Conservation (phyloP, 345 rosid species). For the Anastatica hierochuntica region DNA sequence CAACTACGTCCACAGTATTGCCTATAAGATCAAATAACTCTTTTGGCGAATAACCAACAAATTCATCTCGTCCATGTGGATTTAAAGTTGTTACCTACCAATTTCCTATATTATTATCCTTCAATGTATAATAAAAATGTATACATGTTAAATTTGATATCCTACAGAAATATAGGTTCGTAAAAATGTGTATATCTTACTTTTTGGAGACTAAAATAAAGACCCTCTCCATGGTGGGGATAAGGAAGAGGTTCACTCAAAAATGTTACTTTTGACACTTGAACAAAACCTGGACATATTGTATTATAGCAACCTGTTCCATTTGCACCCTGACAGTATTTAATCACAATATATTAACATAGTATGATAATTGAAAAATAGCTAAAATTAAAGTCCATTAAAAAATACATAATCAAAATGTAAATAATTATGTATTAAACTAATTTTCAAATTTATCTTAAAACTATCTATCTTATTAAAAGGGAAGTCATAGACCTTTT, state of each 20-base stretch:
- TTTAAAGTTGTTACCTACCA: not conserved
- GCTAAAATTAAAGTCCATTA: too few relatives aligned
- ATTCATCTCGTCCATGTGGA: not conserved
- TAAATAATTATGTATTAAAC: too few relatives aligned
- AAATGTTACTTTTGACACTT: not conserved
- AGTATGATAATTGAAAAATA: too few relatives aligned
- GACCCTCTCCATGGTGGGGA: not conserved
- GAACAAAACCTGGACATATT: constrained; percentile 4
- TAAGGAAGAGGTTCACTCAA: not conserved
- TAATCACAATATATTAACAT: not conserved
- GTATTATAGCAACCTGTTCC: constrained; percentile 10
- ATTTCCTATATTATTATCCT: not conserved
- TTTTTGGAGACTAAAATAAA: not conserved
- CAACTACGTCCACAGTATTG: not conserved
- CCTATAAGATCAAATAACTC: not conserved
- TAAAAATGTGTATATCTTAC: not conserved
- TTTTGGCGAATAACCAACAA: constrained; percentile 4
- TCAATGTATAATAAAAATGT: not conserved
- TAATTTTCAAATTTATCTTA: too few relatives aligned
- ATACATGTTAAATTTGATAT: not conserved
- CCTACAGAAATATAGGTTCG: too few relatives aligned
- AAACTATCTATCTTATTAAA: too few relatives aligned
- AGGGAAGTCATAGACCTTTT: too few relatives aligned
- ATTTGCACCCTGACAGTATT: constrained; percentile 6
- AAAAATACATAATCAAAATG: too few relatives aligned